Percentiles rank a stretch among this genome's conserved stretches.
phyloP scores from a whole-genome alignment of 306 rosid species.

The Malus orientalis region DNA sequence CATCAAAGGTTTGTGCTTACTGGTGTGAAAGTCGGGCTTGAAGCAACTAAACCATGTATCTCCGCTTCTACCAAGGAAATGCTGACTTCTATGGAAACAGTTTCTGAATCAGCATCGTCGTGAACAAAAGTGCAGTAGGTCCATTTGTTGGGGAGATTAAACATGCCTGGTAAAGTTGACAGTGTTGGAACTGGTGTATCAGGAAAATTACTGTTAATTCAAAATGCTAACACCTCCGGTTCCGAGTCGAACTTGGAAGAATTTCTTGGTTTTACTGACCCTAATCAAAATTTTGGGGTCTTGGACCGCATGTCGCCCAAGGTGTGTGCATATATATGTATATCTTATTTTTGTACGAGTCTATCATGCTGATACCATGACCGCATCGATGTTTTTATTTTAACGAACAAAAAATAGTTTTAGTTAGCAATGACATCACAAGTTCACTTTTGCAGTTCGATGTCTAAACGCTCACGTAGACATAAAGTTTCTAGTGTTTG shows the following conservation, averaged over 20 bases:
- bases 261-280: not conserved
- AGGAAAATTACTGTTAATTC: not conserved
- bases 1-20: constrained; percentile 26
- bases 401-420: not conserved
- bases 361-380: not conserved
- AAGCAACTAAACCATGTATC: constrained; percentile 12
- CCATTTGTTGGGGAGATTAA: not conserved
- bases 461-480: not conserved
- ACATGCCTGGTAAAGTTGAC: not conserved
- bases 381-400: not conserved
- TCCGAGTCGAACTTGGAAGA: not conserved
- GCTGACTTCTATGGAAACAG: not conserved
- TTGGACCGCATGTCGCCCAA: not conserved
- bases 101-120: not conserved
- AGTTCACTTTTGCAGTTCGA: not conserved
- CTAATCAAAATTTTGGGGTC: not conserved
- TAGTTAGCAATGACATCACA: not conserved
- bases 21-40: constrained; percentile 27
- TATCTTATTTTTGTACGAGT: not conserved
- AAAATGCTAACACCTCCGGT: not conserved
- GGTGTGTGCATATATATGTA: not conserved
- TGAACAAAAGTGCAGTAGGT: not conserved
- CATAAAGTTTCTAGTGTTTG: not conserved
- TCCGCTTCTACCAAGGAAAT: not conserved
- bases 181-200: not conserved